Evolutionary conservation across 176 grass and related monocot species (phyloP).

Genomic region (Musa acuminata): DNA sequence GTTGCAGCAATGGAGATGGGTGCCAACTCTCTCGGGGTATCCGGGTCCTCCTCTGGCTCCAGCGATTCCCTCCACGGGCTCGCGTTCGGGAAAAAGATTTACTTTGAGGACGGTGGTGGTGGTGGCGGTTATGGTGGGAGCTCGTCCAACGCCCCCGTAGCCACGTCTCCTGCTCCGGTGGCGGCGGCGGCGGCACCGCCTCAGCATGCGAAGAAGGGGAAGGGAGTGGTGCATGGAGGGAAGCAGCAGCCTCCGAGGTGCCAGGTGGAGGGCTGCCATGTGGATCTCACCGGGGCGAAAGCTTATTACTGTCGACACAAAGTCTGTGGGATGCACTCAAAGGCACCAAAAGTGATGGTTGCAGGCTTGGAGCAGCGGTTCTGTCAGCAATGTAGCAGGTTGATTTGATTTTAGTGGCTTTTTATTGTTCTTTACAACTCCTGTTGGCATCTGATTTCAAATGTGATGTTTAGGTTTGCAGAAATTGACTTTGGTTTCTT

Average conservation of each 20-base stretch:
- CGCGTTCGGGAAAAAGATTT: constrained; percentile 98
- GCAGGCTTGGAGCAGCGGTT: constrained; percentile 85
- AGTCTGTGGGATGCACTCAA: constrained; percentile 74
- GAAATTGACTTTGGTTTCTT: too few relatives aligned
- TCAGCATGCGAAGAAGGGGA: constrained; percentile 36
- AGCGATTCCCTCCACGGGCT: constrained; percentile 44
- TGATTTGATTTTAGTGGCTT: neutral
- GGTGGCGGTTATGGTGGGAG: too few relatives aligned
- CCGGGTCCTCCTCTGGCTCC: neutral
- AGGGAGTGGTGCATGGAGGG: constrained; percentile 28
- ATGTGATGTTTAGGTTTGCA: too few relatives aligned
- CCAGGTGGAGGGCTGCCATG: constrained; percentile 86
- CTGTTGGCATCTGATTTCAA: too few relatives aligned
- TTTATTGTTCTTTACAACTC: neutral
- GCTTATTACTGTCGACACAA: constrained; percentile 83
- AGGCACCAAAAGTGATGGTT: constrained; percentile 61
- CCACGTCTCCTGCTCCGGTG: constrained; percentile 7
- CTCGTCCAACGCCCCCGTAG: neutral
- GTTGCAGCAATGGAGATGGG: neutral
- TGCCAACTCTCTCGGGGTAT: constrained; percentile 20
- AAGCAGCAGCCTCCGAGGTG: constrained; percentile 41
- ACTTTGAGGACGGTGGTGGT: constrained; percentile 59
- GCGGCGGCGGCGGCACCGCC: neutral
- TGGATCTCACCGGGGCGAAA: constrained; percentile 67
- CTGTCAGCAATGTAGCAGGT: constrained; percentile 99